A percentile compares a stretch with the other conserved stretches of the same genome.
These are phyloP conservation scores for Carnegiea gigantea DNA, from an alignment of 179 eudicot genomes.

Conservation along the genomic window DNA sequence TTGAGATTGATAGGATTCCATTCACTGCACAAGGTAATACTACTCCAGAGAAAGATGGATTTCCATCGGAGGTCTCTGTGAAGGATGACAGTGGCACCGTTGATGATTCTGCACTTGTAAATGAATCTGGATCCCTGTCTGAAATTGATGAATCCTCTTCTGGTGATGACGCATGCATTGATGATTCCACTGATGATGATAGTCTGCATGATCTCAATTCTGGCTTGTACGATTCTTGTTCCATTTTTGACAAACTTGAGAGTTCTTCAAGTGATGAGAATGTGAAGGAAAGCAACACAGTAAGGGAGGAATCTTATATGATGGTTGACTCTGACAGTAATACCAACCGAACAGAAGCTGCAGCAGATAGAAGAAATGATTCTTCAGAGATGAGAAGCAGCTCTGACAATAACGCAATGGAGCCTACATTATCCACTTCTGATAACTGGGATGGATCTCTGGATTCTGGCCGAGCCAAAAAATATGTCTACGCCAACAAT, in stretches of 20 bases:
- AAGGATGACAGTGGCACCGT: conserved; percentile 27
- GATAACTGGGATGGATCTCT: conserved; percentile 67
- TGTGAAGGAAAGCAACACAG: conserved; percentile 26
- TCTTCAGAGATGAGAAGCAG: conserved; percentile 38
- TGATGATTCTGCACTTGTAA: conserved; percentile 26
- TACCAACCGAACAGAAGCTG: conserved; percentile 25
- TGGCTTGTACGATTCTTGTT: conserved; percentile 23
- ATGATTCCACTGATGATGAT: conserved; percentile 31
- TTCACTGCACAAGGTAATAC: conserved; percentile 26
- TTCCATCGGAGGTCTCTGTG: conserved; percentile 17
- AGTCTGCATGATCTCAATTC: conserved; percentile 35
- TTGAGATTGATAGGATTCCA: conserved; percentile 24
- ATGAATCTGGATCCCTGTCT: conserved; percentile 16
- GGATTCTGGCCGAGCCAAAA: conserved; percentile 32
- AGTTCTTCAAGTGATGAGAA: conserved; percentile 21
- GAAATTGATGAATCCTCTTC: conserved; percentile 22
- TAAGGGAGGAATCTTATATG: conserved; percentile 21
- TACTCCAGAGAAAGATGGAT: conserved; percentile 29
- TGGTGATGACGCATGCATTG: conserved; percentile 27
- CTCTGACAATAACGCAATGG: conserved; percentile 43
- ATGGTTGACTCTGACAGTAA: conserved; percentile 24
- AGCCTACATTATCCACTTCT: conserved; percentile 50
- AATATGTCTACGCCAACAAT: conserved; percentile 28
- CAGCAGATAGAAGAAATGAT: conserved; percentile 20
- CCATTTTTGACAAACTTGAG: conserved; percentile 29